Base-by-base conservation (phyloP, 23 red algal species). In the Gracilariopsis chorda region DNA sequence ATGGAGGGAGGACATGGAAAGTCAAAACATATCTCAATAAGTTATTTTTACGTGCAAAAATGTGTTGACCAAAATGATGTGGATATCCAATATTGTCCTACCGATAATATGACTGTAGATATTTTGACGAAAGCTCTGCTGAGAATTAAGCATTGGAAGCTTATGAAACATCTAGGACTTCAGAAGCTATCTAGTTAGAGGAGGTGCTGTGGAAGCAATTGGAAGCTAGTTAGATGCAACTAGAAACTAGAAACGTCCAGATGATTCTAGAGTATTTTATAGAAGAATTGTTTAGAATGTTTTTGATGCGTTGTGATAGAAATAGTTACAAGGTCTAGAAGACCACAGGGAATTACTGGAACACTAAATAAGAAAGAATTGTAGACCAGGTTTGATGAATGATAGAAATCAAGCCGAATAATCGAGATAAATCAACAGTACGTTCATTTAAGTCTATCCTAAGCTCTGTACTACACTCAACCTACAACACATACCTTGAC, bases 321-420 rank as follows among this genome's bases (percentile, higher is more conserved):
- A 42, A 70, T 42, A 14, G 19, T 2, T 16, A 21, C 16, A 1
- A 41, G 12, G 11, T 70, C 63, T 70, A 70, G 63, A 41, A 41
- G 7, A 42, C 33, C 43, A 70, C 29, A 42, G 34, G 43, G 43
- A 1, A 7, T 70, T 16, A 41, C 21, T 4, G 27, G 9, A 70
- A 3, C 34, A 70, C 25, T 39, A 70, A 42, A 70, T 21, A 70
- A 70, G 34, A 41, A 12, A 10, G 9, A 12, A 40, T 6, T 7
- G 12, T 1, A 2, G 24, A 30, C 29, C 33, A 2, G 34, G 4
- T 2, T 41, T 70, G 30, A 41, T 34, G 2, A 16, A 70, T 21
- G 63, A 70, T 7, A 70, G 33, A 70, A 39, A 17, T 70, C 33
- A 70, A 70, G 63, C 63, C 63, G 63, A 70, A n/a, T n/a, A n/a